Evolutionary conservation across 1,139 yeast genomes (phyloP).

Genomic region (Yamadazyma triangularis): DNA sequence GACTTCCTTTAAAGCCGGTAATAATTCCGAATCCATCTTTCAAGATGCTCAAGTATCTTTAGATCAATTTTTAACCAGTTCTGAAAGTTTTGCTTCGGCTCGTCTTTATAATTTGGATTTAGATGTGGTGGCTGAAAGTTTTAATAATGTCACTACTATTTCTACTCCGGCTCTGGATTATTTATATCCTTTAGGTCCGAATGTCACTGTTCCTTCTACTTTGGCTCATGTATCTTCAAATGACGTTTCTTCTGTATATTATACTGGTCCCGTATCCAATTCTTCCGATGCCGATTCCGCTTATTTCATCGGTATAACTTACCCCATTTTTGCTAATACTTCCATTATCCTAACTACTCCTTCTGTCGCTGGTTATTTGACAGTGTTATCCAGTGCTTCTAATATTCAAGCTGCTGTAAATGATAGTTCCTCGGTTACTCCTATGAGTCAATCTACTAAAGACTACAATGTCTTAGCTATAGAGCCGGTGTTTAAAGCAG

Average conservation of each 20-base stretch:
- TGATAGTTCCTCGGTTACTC: constrained; percentile 31
- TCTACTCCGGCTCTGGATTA: constrained; percentile 28
- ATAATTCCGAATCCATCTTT: constrained; percentile 42
- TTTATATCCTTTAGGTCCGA: constrained; percentile 50
- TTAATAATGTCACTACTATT: constrained; percentile 26
- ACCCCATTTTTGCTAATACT: constrained; percentile 70
- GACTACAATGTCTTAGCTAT: constrained; percentile 34
- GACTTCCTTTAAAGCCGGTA: constrained; percentile 67
- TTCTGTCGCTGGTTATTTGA: constrained; percentile 65
- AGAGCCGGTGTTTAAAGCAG: constrained; percentile 22
- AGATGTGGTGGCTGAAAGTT: constrained; percentile 29
- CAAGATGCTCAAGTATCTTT: constrained; percentile 40
- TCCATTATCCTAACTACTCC: constrained; percentile 62
- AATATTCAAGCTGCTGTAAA: constrained; percentile 47
- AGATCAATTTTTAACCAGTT: constrained; percentile 58
- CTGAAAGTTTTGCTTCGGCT: constrained; percentile 62
- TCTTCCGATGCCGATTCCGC: constrained; percentile 23
- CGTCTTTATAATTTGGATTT: constrained; percentile 59
- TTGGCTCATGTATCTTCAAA: constrained; percentile 16
- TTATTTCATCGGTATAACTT: constrained; percentile 52
- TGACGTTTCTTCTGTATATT: constrained; percentile 28
- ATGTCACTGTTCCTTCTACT: constrained; percentile 39
- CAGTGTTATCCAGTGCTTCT: constrained; percentile 60
- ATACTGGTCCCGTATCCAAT: constrained; percentile 58
- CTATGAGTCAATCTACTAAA: constrained; percentile 5